Conservation (phyloP, 2,329 filamentous ascomycete genomes). For the Neopestalotiopsis sp. region DNA sequence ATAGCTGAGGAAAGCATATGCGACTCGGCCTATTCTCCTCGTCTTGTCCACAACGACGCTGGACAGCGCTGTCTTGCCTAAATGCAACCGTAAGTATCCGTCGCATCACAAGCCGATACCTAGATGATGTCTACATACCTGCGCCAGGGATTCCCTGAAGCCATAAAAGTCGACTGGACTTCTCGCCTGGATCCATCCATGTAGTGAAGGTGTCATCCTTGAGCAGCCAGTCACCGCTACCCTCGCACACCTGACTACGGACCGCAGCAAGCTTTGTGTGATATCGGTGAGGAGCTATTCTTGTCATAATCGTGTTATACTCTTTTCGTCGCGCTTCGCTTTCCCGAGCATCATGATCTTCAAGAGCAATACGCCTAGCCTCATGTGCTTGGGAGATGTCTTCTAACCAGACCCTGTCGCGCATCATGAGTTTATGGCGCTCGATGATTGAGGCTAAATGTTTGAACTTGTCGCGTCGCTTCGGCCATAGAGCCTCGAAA, state of each 20-base stretch:
- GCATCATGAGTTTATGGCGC: conserved; percentile 24
- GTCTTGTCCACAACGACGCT: conserved; percentile 19
- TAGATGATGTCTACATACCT: conserved; percentile 20
- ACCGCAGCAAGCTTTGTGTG: conserved; percentile 22
- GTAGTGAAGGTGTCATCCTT: conserved; percentile 20
- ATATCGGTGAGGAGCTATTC: conserved; percentile 22
- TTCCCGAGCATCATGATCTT: conserved; percentile 17
- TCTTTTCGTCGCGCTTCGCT: conserved; percentile 8
- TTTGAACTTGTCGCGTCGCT: conserved; percentile 28
- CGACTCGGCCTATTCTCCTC: conserved; percentile 19
- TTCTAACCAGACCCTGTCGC: conserved; percentile 25
- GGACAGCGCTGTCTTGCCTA: conserved; percentile 29
- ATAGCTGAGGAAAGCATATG: conserved; percentile 28
- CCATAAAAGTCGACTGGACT: conserved; percentile 25
- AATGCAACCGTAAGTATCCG: not conserved
- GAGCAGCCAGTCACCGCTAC: conserved; percentile 20
- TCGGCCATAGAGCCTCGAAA: conserved; percentile 39
- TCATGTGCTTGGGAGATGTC: conserved; percentile 27
- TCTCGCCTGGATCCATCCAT: conserved; percentile 22
- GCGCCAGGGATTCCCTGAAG: conserved; percentile 32
- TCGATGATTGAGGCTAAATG: conserved; percentile 22
- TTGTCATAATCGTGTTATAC: conserved; percentile 23
- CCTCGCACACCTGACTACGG: conserved; percentile 15
- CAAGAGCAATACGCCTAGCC: conserved; percentile 20
- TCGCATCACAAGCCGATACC: no score